Base-by-base conservation (phyloP, 768 basidiomycete species). In the Brasilioporus rufonigricans region DNA sequence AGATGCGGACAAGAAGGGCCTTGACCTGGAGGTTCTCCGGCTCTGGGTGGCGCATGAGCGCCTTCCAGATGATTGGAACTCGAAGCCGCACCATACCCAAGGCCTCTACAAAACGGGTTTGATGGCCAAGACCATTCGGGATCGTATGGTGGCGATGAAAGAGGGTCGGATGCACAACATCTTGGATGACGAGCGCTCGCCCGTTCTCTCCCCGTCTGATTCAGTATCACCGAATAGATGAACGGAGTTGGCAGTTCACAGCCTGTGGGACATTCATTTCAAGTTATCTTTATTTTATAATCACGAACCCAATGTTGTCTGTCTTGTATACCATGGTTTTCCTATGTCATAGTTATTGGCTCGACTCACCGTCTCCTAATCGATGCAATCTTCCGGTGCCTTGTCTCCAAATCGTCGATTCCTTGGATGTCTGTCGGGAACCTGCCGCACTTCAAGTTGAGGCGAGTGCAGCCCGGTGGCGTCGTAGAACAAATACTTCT, bases 31-130 rank as follows among this genome's bases (percentile, higher is more conserved):
- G 32, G 77, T 76, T 69, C 65, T 85, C 40, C 68, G 73, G 16
- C 66, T 66, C 10, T 87, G 84, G 84, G 72, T 84, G 44, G 64
- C 64, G 10, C 63, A 80, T n/a, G 84, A 84, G 63, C 72, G 79
- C 12, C 61, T 87, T 18, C 84, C 85, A 3, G 62, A 67, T 11
- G 58, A 48, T 18, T 76, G 75, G 75, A n/a, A n/a, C n/a, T n/a
- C n/a, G n/a, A 43, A 57, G 56, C 71, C 72, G 4, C 61, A 64
- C n/a, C 72, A 74, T 41, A 63, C 59, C 1, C 69, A 71, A 19
- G 65, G 66, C n/a, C 50, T 73, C n/a, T 52, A 31, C 29, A 40
- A 64, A 45, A 72, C 70, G 0, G 56, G 44, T 12, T 32, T 19
- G 32, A 70, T 69, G 71, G 1, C 65, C 19, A 65, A 52, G 14